phyloP scores from a whole-genome alignment of 106 monocot genomes.

The Acorus calamus region DNA sequence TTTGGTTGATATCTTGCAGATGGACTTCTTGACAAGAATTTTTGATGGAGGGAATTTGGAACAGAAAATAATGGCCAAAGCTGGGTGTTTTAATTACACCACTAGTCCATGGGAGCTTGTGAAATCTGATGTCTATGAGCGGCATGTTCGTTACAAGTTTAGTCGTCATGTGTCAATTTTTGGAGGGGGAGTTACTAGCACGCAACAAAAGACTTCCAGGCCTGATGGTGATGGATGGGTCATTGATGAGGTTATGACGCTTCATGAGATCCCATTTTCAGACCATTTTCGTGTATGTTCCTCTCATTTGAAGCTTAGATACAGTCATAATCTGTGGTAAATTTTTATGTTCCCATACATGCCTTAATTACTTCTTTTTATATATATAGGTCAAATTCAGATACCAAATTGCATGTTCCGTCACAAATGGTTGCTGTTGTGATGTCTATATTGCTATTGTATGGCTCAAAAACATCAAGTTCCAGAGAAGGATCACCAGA shows the following conservation, averaged over 20 bases:
- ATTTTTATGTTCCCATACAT: background rate
- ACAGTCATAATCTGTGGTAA: background rate
- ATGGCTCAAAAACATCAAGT: constrained; percentile 41
- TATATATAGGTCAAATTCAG: constrained; percentile 27
- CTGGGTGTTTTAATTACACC: constrained; percentile 41
- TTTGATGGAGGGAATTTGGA: constrained; percentile 34
- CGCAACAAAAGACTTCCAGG: constrained; percentile 20
- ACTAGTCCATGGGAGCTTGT: constrained; percentile 22
- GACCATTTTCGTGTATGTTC: constrained; percentile 39
- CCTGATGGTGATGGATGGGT: constrained; percentile 24
- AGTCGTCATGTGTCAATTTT: constrained; percentile 34
- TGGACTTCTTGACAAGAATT: constrained; percentile 22
- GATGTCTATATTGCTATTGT: constrained; percentile 28
- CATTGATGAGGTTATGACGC: constrained; percentile 36
- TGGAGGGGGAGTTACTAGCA: constrained; percentile 39
- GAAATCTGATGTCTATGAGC: constrained; percentile 5
- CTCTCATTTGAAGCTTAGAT: background rate
- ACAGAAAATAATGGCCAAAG: constrained; percentile 39
- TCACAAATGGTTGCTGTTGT: constrained; percentile 6
- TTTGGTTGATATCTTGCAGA: constrained; percentile 7
- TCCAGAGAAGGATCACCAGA: constrained; percentile 36
- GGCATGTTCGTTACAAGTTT: constrained; percentile 35
- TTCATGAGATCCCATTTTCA: constrained; percentile 35
- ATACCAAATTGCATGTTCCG: constrained; percentile 12
- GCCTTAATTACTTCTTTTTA: background rate